Evolutionary conservation across 1,284 basidiomycete genomes (phyloP).

Genomic region (Rhodotorula sp.): DNA sequence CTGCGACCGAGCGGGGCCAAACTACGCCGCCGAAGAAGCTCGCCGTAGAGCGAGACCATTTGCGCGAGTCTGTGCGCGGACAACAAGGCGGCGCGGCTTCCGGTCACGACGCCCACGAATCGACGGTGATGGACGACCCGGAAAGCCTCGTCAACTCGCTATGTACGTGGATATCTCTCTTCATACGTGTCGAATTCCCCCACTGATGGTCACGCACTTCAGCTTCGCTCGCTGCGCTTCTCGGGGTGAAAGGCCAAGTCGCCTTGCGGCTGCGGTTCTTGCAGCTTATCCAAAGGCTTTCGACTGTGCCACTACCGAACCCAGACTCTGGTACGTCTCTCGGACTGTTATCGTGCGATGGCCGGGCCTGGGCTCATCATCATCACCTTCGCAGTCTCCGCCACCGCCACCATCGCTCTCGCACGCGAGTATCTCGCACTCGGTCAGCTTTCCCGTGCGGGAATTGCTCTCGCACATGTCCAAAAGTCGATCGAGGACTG

Average conservation of each 20-base stretch:
- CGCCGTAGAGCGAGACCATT: too few species aligned
- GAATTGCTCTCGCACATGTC: slow-evolving; percentile 61
- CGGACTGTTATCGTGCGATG: too few species aligned
- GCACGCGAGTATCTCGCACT: slow-evolving; percentile 73
- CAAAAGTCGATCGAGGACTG: slow-evolving; percentile 53
- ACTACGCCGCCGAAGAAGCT: slow-evolving; percentile 14
- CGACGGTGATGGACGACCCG: too few species aligned
- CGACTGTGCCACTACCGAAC: too few species aligned
- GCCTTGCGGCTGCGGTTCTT: slow-evolving; percentile 54
- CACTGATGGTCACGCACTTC: slow-evolving; percentile 1
- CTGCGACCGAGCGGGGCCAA: slow-evolving; percentile 1
- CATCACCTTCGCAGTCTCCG: slow-evolving; percentile 54
- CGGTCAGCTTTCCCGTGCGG: slow-evolving; percentile 68
- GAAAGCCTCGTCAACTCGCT: too few species aligned
- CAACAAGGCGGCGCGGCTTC: too few species aligned
- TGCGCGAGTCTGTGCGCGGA: background rate
- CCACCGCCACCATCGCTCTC: slow-evolving; percentile 64
- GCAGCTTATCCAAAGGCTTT: slow-evolving; percentile 52
- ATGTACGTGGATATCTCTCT: too few species aligned
- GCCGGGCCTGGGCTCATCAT: too few species aligned
- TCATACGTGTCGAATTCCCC: too few species aligned
- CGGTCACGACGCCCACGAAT: too few species aligned
- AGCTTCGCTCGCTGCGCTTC: slow-evolving; percentile 65
- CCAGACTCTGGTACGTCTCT: background rate
- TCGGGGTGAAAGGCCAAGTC: slow-evolving; percentile 62